These are phyloP conservation scores for Echeveria elegans DNA, from an alignment of 164 flowering plant genomes.

Conservation along the genomic window DNA sequence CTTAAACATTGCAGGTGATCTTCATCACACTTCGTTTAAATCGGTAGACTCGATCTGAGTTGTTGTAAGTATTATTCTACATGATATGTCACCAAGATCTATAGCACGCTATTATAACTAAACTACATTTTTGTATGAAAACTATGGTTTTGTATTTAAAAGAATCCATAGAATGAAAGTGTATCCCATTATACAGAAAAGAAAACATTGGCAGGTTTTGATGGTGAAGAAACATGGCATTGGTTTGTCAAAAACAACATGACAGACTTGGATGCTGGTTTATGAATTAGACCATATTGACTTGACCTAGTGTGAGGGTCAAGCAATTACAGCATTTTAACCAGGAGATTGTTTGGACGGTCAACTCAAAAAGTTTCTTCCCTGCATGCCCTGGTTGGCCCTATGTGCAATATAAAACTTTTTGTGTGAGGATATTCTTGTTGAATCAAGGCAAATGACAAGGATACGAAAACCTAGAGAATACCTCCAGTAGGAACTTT, in stretches of 20 bases:
- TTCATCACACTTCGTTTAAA: neutral
- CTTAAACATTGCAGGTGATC: neutral
- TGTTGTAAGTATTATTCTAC: too few relatives aligned
- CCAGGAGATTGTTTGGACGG: neutral
- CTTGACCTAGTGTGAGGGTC: neutral
- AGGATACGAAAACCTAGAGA: too few relatives aligned
- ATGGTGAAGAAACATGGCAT: neutral
- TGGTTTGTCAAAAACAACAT: constrained; percentile 1
- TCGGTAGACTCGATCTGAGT: neutral
- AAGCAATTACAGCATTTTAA: neutral
- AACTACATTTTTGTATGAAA: too few relatives aligned
- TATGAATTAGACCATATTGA: neutral
- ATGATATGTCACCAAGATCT: too few relatives aligned
- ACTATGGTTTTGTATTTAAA: neutral
- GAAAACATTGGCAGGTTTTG: neutral
- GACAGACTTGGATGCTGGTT: neutral
- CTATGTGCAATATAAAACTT: too few relatives aligned
- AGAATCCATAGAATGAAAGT: neutral
- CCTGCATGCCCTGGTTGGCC: neutral
- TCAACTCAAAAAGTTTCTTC: neutral
- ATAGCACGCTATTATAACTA: too few relatives aligned
- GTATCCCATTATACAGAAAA: too few relatives aligned
- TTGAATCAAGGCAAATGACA: too few relatives aligned
- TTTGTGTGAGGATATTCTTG: too few relatives aligned
- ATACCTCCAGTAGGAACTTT: too few relatives aligned